Evolutionary conservation across 768 basidiomycete species (phyloP).

Genomic region (Lentinula edodes): DNA sequence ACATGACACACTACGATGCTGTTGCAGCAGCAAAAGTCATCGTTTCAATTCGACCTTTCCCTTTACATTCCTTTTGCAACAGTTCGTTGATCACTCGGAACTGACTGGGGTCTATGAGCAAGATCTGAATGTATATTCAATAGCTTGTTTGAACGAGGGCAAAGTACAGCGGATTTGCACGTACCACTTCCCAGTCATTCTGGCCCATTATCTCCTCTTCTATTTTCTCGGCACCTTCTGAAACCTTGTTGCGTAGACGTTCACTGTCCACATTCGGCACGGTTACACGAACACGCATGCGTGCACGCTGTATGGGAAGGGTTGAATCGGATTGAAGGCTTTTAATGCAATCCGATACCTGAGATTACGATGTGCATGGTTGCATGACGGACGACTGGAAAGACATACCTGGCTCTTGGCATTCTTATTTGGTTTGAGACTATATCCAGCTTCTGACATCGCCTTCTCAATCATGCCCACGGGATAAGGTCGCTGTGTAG

Average conservation of each 20-base stretch:
- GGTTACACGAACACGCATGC: constrained; percentile 85
- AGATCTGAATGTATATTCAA: constrained; percentile 42
- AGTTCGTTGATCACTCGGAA: constrained; percentile 88
- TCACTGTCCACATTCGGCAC: constrained; percentile 67
- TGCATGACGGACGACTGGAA: not conserved
- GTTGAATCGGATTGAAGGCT: constrained; percentile 74
- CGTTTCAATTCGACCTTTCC: constrained; percentile 82
- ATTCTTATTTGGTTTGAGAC: constrained; percentile 80
- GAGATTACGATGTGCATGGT: not conserved
- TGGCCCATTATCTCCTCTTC: constrained; percentile 74
- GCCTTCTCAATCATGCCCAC: constrained; percentile 97
- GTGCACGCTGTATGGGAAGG: constrained; percentile 88
- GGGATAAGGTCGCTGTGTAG: constrained; percentile 83
- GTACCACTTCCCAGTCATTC: constrained; percentile 83
- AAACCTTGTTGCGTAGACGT: constrained; percentile 62
- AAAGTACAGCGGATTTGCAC: constrained; percentile 20
- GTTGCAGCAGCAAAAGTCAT: constrained; percentile 68
- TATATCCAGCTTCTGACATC: constrained; percentile 92
- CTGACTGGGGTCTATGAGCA: constrained; percentile 90
- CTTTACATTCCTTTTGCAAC: constrained; percentile 87
- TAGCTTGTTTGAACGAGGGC: not conserved
- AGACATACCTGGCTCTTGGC: constrained; percentile 84
- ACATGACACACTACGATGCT: constrained; percentile 17
- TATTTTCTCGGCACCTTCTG: constrained; percentile 72
- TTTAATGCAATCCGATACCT: constrained; percentile 90